Conservation (phyloP, 345 rosid genomes). For the Eucalyptus sp. region DNA sequence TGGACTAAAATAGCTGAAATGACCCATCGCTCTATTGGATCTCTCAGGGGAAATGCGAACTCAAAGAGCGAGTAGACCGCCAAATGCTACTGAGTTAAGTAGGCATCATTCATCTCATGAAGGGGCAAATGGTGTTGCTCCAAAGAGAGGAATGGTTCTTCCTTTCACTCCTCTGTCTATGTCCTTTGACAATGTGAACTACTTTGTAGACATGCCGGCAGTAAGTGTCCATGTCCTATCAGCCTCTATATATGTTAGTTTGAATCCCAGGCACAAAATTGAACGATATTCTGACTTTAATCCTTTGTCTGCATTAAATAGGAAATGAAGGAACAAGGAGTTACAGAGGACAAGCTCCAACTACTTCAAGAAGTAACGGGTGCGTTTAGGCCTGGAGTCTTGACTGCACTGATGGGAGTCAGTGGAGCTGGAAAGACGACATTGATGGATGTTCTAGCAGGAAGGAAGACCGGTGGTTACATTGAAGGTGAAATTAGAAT, state of each 20-base stretch:
- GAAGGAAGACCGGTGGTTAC: conserved; percentile 88
- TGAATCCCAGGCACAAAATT: neutral
- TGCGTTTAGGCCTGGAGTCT: conserved; percentile 83
- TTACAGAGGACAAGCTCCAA: conserved; percentile 55
- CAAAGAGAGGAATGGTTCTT: conserved; percentile 71
- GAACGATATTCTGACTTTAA: neutral
- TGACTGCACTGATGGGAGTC: conserved; percentile 93
- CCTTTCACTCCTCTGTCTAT: conserved; percentile 75
- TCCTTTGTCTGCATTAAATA: conserved; percentile 4
- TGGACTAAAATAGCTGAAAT: neutral
- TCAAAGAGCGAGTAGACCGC: conserved; percentile 7
- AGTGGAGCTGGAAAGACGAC: conserved; percentile 99
- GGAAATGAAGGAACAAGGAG: conserved; percentile 91
- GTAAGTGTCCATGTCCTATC: conserved; percentile 19
- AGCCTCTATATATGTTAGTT: neutral
- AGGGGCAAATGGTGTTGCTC: conserved; percentile 12
- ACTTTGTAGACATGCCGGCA: conserved; percentile 73
- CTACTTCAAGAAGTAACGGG: conserved; percentile 69
- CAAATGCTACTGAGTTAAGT: conserved; percentile 5
- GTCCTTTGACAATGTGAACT: conserved; percentile 59
- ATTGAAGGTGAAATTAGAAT: conserved; percentile 80
- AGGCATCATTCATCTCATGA: conserved; percentile 20
- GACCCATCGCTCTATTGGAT: neutral
- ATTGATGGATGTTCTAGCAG: conserved; percentile 93
- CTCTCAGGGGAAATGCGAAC: conserved; percentile 36